Evolutionary conservation across 352 stramenopile genomes (phyloP).

Genomic region (Globisporangium cylindrosporum): DNA sequence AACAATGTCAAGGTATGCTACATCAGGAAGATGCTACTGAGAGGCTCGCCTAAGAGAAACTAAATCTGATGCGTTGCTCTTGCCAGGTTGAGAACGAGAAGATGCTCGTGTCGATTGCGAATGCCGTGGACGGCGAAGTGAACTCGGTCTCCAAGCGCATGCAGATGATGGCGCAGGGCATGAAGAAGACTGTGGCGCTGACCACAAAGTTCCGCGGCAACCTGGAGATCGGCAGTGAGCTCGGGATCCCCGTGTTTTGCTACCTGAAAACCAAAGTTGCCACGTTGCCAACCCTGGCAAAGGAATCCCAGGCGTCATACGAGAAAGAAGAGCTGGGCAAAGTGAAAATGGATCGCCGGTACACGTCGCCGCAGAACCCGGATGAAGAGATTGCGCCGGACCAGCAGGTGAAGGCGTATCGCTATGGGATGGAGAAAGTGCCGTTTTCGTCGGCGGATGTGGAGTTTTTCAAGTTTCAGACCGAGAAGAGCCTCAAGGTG

Average conservation of each 20-base stretch:
- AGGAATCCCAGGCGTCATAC: slow-evolving; percentile 69
- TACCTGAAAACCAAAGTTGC: slow-evolving; percentile 78
- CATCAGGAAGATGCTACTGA: not conserved
- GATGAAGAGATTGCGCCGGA: slow-evolving; percentile 73
- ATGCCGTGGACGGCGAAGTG: slow-evolving; percentile 66
- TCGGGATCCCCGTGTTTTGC: slow-evolving; percentile 76
- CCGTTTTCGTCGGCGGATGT: slow-evolving; percentile 79
- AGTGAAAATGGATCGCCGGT: slow-evolving; percentile 74
- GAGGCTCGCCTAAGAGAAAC: not conserved
- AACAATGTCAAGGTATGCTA: slow-evolving; percentile 27
- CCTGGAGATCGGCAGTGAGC: slow-evolving; percentile 59
- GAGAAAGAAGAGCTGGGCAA: slow-evolving; percentile 55
- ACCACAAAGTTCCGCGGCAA: slow-evolving; percentile 77
- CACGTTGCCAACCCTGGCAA: slow-evolving; percentile 63
- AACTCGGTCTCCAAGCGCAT: slow-evolving; percentile 67
- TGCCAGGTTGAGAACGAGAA: slow-evolving; percentile 73
- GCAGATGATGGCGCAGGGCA: slow-evolving; percentile 70
- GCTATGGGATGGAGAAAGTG: slow-evolving; percentile 75
- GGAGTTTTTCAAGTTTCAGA: slow-evolving; percentile 80
- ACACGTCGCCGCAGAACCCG: slow-evolving; percentile 58
- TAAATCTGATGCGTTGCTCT: not conserved
- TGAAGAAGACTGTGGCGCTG: slow-evolving; percentile 68
- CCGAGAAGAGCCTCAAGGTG: slow-evolving; percentile 72
- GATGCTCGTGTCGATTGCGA: slow-evolving; percentile 78
- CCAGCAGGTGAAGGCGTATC: slow-evolving; percentile 75